Evolutionary conservation across 306 rosid species (phyloP).

Genomic region (Quercus dentata): DNA sequence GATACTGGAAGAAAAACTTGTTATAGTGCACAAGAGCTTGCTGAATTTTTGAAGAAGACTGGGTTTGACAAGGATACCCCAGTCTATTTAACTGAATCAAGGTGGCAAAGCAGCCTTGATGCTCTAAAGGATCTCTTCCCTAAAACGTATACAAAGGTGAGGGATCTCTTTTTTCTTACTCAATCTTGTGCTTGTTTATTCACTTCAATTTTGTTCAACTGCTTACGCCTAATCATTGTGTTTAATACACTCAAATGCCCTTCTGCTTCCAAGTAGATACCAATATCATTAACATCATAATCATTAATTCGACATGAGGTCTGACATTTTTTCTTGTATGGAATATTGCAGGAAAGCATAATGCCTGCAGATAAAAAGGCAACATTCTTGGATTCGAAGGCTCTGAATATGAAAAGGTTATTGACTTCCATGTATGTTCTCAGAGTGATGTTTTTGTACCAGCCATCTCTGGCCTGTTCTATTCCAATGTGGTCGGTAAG

Average conservation of each 20-base stretch:
- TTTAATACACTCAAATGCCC: background rate
- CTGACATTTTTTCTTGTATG: background rate
- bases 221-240: background rate
- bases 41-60: slow-evolving; percentile 72
- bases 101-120: slow-evolving; percentile 86
- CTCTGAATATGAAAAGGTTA: slow-evolving; percentile 82
- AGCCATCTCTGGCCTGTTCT: slow-evolving; percentile 91
- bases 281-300: background rate
- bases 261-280: background rate
- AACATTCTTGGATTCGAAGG: slow-evolving; percentile 58
- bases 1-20: slow-evolving; percentile 68
- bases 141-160: slow-evolving; percentile 88
- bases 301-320: background rate
- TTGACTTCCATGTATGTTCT: slow-evolving; percentile 73
- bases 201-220: background rate
- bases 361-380: slow-evolving; percentile 86
- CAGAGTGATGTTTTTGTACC: slow-evolving; percentile 84
- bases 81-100: slow-evolving; percentile 84
- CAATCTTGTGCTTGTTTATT: background rate
- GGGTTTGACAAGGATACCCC: slow-evolving; percentile 87
- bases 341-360: slow-evolving; percentile 74
- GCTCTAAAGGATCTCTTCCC: slow-evolving; percentile 87
- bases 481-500: slow-evolving; percentile 92
- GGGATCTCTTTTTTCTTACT: slow-evolving; percentile 12
- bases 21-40: slow-evolving; percentile 75